Conservation (phyloP, 1,284 basidiomycete genomes). For the Ceratobasidium sp. region DNA sequence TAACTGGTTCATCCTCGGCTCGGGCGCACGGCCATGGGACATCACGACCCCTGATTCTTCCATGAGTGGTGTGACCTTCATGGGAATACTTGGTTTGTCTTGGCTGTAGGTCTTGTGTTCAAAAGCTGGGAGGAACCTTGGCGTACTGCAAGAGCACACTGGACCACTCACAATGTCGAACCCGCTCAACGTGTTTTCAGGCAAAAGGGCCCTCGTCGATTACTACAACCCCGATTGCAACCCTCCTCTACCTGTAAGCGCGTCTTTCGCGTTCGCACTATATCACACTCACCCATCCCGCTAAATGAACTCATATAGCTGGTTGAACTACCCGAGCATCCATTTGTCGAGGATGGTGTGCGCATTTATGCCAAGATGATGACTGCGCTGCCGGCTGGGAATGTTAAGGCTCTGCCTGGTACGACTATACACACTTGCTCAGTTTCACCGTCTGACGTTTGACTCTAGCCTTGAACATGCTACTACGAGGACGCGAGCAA, state of each 20-base stretch:
- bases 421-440: neutral
- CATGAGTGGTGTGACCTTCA: neutral
- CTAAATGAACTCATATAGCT: constrained; percentile 7
- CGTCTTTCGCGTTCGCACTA: neutral
- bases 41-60: neutral
- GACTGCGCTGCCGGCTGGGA: constrained; percentile 33
- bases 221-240: constrained; percentile 43
- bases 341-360: constrained; percentile 29
- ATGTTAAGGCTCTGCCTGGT: constrained; percentile 37
- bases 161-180: neutral
- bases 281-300: neutral
- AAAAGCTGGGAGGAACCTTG: neutral
- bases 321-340: constrained; percentile 39
- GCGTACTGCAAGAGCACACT: too few relatives aligned
- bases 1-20: too few relatives aligned
- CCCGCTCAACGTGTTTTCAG: constrained; percentile 39
- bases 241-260: constrained; percentile 37
- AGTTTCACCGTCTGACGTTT: neutral
- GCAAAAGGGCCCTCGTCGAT: constrained; percentile 36
- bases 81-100: neutral
- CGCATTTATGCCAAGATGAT: constrained; percentile 44
- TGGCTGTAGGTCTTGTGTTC: neutral
- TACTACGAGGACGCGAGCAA: constrained; percentile 21
- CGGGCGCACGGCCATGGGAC: neutral
- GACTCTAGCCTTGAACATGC: constrained; percentile 37